A percentile compares a stretch with the other conserved stretches of the same genome.
Conservation (phyloP, 106 monocot genomes). For the Dioscorea zingiberensis region DNA sequence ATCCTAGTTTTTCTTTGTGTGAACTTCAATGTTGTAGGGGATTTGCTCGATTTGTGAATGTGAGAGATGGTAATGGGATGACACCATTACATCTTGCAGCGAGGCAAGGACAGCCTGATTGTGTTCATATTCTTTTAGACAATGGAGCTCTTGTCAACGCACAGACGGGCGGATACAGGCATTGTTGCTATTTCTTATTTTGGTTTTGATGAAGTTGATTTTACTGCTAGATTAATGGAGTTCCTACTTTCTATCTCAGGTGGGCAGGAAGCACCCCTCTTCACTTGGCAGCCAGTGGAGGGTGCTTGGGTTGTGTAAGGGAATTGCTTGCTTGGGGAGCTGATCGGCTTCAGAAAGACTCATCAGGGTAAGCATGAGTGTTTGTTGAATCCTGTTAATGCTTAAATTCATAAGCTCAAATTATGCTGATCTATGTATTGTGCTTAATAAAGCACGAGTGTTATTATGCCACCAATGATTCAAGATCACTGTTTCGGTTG, state of each 20-base stretch:
- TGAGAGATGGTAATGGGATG: conserved; percentile 38
- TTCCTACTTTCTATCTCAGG: conserved; percentile 15
- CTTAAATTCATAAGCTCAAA: no score
- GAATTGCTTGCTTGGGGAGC: conserved; percentile 93
- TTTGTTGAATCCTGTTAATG: no score
- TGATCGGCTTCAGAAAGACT: conserved; percentile 81
- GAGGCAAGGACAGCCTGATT: conserved; percentile 18
- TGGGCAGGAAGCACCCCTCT: conserved; percentile 86
- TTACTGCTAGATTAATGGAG: neutral
- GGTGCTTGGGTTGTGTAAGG: conserved; percentile 80
- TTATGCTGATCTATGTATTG: no score
- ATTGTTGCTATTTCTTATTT: neutral
- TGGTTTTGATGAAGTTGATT: neutral
- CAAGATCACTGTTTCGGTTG: no score
- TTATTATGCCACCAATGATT: no score
- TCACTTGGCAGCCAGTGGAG: conserved; percentile 86
- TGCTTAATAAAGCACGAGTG: no score
- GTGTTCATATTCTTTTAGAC: conserved; percentile 35
- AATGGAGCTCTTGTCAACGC: conserved; percentile 44
- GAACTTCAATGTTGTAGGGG: conserved; percentile 17
- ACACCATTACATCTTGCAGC: conserved; percentile 44
- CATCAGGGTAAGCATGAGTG: conserved; percentile 55
- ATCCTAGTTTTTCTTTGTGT: neutral
- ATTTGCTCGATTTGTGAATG: conserved; percentile 43
- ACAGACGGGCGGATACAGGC: conserved; percentile 28